phyloP scores from a whole-genome alignment of 306 rosid genomes.

The Gastrolobium bilobum region DNA sequence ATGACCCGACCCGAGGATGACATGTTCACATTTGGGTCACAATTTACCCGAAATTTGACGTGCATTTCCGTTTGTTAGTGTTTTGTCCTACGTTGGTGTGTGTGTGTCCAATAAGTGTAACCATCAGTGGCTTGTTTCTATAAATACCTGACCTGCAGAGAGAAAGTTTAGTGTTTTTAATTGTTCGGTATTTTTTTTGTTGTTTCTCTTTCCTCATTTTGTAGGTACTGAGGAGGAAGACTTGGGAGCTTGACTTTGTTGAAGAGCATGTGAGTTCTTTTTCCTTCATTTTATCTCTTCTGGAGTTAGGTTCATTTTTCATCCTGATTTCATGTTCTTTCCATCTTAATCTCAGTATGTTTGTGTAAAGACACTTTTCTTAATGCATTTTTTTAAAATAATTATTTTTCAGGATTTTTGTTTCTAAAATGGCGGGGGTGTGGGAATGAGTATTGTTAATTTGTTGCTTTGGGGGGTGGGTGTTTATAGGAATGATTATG shows the following conservation, averaged over 20 bases:
- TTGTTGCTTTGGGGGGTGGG: neutral
- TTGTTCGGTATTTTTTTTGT: neutral
- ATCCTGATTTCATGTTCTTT: conserved; percentile 1
- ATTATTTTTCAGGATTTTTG: neutral
- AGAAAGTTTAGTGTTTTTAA: neutral
- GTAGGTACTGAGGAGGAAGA: conserved; percentile 51
- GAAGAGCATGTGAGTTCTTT: conserved; percentile 52
- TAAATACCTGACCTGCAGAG: conserved; percentile 53
- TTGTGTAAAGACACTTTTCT: neutral
- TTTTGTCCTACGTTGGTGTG: conserved; percentile 41
- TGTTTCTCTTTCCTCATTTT: conserved; percentile 40
- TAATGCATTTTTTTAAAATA: neutral
- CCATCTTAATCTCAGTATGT: neutral
- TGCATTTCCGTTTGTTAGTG: conserved; percentile 22
- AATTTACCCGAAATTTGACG: conserved; percentile 53
- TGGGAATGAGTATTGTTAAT: neutral
- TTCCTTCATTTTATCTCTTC: conserved; percentile 26
- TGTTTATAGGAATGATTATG: neutral
- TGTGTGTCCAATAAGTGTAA: conserved; percentile 56
- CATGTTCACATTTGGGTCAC: conserved; percentile 40
- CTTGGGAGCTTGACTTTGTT: conserved; percentile 47
- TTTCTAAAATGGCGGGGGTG: neutral
- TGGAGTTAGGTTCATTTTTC: conserved; percentile 16
- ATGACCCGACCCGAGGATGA: conserved; percentile 34
- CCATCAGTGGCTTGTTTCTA: conserved; percentile 48